A percentile compares a stretch with the other conserved stretches of the same genome.
Evolutionary conservation across 495 filamentous ascomycete species (phyloP).

Genomic region (Neurospora intermedia): DNA sequence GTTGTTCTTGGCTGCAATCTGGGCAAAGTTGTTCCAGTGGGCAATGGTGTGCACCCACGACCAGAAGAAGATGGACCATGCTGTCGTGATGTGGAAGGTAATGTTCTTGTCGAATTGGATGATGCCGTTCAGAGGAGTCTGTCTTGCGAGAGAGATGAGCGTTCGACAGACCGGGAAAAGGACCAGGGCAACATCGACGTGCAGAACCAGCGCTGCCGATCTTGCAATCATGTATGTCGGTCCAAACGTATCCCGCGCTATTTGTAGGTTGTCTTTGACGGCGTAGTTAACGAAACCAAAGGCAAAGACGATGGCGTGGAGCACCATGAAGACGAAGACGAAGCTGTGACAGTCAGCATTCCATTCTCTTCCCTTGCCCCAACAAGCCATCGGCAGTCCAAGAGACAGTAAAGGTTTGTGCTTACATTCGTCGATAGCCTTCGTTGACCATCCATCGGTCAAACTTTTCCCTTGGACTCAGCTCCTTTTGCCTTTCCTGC

Average conservation of each 20-base stretch:
- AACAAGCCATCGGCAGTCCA: neutral
- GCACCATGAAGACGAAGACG: slow-evolving; percentile 54
- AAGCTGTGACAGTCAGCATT: slow-evolving; percentile 40
- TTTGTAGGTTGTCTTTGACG: slow-evolving; percentile 57
- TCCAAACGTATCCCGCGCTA: slow-evolving; percentile 52
- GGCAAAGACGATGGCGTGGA: slow-evolving; percentile 58
- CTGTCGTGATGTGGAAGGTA: slow-evolving; percentile 69
- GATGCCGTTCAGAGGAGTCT: slow-evolving; percentile 66
- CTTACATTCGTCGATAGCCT: slow-evolving; percentile 62
- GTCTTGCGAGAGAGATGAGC: slow-evolving; percentile 61
- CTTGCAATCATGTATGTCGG: slow-evolving; percentile 62
- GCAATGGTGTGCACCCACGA: slow-evolving; percentile 71
- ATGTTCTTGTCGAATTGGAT: slow-evolving; percentile 77
- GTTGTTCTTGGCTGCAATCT: slow-evolving; percentile 57
- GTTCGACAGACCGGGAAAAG: slow-evolving; percentile 73
- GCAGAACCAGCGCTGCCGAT: slow-evolving; percentile 57
- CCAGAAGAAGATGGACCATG: slow-evolving; percentile 74
- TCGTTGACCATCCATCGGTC: slow-evolving; percentile 68
- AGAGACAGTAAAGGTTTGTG: neutral
- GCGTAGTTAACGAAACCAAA: slow-evolving; percentile 69
- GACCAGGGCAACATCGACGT: slow-evolving; percentile 65
- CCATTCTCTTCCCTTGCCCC: neutral
- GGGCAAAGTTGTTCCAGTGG: slow-evolving; percentile 73
- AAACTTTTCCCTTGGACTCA: slow-evolving; percentile 43
- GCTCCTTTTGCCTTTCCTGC: slow-evolving; percentile 46